Percentiles rank a stretch among this genome's conserved stretches.
phyloP scores from a whole-genome alignment of 139 green algal genomes.

The Limnomonas spitsbergensis region DNA sequence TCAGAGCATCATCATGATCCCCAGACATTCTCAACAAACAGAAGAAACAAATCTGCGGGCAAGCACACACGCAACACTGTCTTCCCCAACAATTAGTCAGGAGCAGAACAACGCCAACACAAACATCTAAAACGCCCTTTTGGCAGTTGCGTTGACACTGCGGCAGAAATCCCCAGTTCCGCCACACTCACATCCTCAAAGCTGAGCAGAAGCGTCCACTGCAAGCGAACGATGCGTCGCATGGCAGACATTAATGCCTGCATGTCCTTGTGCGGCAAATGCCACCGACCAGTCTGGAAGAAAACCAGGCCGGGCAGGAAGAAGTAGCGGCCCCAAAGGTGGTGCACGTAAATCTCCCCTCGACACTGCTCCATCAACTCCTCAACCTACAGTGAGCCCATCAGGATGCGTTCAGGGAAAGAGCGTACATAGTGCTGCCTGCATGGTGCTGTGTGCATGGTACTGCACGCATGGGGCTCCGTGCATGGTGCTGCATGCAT shows the following conservation, averaged over 20 bases:
- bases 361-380: not conserved
- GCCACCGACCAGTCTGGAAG: not conserved
- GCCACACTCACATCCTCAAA: conserved; percentile 22
- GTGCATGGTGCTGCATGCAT: no score
- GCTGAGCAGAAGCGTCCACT: conserved; percentile 26
- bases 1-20: conserved; percentile 3
- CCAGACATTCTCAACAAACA: not conserved
- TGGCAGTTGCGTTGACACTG: not conserved
- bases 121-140: no score
- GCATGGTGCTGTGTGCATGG: no score
- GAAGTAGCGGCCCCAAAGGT: conserved; percentile 31
- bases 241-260: not conserved
- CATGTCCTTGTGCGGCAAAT: not conserved
- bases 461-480: no score
- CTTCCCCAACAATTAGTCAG: no score
- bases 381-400: no score
- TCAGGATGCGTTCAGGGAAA: no score
- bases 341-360: conserved; percentile 27
- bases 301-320: conserved; percentile 23
- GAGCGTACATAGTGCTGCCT: no score
- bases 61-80: no score
- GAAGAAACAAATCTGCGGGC: not conserved
- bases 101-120: no score
- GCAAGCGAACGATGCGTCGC: conserved; percentile 24
- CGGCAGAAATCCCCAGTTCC: not conserved